Percentiles rank a stretch among this genome's conserved stretches.
Conservation (phyloP, 768 basidiomycete species). For the Austroboletus festivus region DNA sequence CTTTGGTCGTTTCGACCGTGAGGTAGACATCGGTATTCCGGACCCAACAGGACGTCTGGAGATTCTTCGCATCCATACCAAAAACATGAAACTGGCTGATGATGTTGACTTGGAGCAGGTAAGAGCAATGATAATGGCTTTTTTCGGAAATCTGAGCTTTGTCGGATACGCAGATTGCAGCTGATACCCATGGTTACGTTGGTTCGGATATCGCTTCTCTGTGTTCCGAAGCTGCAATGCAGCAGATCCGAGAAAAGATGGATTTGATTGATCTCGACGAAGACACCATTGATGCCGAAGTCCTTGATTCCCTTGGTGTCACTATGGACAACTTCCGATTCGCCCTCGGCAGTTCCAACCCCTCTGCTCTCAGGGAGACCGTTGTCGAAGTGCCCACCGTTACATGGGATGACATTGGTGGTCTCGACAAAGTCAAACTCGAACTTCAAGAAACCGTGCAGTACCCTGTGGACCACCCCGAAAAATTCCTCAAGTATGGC, state of each 20-base stretch:
- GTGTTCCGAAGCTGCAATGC: conserved; percentile 99
- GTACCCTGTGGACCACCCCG: conserved; percentile 99
- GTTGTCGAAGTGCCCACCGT: conserved; percentile 99
- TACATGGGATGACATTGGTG: conserved; percentile 99
- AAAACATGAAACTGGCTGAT: conserved; percentile 98
- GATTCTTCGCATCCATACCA: conserved; percentile 98
- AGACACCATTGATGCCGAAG: conserved; percentile 99
- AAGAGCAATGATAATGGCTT: conserved; percentile 1
- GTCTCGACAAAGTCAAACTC: conserved; percentile 98
- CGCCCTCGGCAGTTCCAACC: conserved; percentile 95
- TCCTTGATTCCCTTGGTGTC: conserved; percentile 96
- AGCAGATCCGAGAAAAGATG: conserved; percentile 99
- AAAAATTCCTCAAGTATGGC: conserved; percentile 99
- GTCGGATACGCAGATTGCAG: conserved; percentile 70
- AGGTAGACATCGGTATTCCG: conserved; percentile 98
- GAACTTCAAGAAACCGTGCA: conserved; percentile 99
- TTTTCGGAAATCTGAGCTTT: conserved; percentile 3
- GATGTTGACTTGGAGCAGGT: conserved; percentile 98
- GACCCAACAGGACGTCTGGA: conserved; percentile 99
- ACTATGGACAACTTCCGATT: conserved; percentile 99
- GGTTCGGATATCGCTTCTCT: conserved; percentile 97
- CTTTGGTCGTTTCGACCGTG: conserved; percentile 98
- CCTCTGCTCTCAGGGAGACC: conserved; percentile 97
- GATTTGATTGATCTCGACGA: conserved; percentile 93
- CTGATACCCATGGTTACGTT: conserved; percentile 99